phyloP scores from a whole-genome alignment of 345 rosid genomes.

The Kandelia obovata region DNA sequence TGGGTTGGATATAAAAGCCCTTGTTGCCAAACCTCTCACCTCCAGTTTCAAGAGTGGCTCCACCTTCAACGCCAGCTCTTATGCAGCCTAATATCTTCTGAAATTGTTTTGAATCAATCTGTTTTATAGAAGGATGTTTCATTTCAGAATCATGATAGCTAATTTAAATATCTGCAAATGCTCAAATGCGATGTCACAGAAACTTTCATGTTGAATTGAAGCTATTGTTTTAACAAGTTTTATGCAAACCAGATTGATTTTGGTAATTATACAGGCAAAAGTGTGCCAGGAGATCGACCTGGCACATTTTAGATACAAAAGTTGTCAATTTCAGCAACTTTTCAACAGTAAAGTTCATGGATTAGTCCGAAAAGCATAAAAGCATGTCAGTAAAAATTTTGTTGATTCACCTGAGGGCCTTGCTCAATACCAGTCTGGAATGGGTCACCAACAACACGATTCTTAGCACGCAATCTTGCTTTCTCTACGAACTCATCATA shows the following conservation, averaged over 20 bases:
- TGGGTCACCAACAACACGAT: constrained; percentile 80
- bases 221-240: not conserved
- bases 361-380: no score
- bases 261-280: not conserved
- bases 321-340: no score
- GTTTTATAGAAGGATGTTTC: constrained; percentile 2
- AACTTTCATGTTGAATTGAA: not conserved
- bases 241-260: no score
- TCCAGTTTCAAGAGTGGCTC: constrained; percentile 89
- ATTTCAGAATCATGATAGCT: not conserved
- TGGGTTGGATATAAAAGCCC: constrained; percentile 86
- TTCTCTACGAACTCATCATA: constrained; percentile 89
- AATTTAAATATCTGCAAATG: not conserved
- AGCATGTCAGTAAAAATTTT: no score
- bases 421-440: constrained; percentile 79
- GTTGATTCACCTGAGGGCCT: constrained; percentile 82
- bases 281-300: not conserved
- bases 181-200: not conserved
- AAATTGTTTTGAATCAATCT: constrained; percentile 77
- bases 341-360: no score
- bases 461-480: constrained; percentile 68
- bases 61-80: constrained; percentile 63
- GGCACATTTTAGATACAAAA: no score
- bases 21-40: constrained; percentile 66
- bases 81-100: constrained; percentile 66